Evolutionary conservation across 768 basidiomycete genomes (phyloP).

Genomic region (Polyporus arcularius): DNA sequence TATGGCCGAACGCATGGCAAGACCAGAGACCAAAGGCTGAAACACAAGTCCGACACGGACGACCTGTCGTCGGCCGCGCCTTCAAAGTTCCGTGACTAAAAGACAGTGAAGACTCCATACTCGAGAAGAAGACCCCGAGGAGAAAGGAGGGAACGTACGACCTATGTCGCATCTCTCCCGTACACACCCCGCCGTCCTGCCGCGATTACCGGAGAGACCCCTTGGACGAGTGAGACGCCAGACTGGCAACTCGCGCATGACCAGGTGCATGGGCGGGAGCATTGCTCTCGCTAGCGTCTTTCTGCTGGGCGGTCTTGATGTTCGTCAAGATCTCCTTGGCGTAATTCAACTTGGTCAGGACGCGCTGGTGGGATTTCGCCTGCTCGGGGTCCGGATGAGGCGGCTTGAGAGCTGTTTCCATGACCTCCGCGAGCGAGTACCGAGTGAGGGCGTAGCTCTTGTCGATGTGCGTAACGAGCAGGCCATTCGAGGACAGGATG

Average conservation of each 20-base stretch:
- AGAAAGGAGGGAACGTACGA: neutral
- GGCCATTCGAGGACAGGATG: constrained; percentile 79
- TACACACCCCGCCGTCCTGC: neutral
- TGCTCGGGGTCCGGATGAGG: constrained; percentile 50
- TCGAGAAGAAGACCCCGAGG: neutral
- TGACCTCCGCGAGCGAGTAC: constrained; percentile 70
- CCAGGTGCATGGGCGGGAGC: neutral
- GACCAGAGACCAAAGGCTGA: neutral
- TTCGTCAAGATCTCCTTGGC: constrained; percentile 81
- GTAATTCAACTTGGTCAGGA: constrained; percentile 83
- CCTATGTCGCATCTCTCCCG: neutral
- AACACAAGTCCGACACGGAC: neutral
- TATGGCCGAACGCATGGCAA: no score
- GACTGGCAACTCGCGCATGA: neutral
- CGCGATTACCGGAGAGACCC: neutral
- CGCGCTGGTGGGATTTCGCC: constrained; percentile 59
- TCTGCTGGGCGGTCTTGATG: constrained; percentile 53
- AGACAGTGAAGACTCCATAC: neutral
- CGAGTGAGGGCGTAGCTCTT: constrained; percentile 80
- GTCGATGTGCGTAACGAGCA: constrained; percentile 87
- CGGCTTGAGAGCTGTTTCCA: constrained; percentile 52
- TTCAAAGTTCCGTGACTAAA: neutral
- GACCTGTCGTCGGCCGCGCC: constrained; percentile 4
- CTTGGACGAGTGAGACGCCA: constrained; percentile 1
- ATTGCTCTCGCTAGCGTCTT: neutral